A percentile compares a stretch with the other conserved stretches of the same genome.
phyloP scores from a whole-genome alignment of 1,139 yeast species.

The Trichomonascaceae sp. region DNA sequence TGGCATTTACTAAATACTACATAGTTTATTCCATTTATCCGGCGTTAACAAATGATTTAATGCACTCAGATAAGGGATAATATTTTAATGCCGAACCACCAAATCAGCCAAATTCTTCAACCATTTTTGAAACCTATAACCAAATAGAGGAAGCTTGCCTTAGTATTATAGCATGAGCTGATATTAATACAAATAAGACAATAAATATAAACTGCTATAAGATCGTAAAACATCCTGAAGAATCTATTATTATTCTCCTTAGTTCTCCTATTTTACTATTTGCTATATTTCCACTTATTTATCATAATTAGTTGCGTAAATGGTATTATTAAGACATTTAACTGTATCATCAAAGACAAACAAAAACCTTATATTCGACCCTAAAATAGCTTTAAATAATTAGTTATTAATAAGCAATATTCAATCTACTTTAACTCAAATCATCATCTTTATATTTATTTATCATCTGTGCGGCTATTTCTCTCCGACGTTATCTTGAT shows the following conservation, averaged over 20 bases:
- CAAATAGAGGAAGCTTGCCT: neutral
- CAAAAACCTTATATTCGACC: neutral
- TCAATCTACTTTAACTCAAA: neutral
- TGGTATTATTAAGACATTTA: no score
- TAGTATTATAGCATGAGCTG: no score
- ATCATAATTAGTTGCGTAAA: no score
- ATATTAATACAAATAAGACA: no score
- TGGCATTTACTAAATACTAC: neutral
- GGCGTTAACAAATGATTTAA: neutral
- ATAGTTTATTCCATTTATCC: neutral
- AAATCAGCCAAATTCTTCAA: neutral
- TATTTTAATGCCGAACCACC: neutral
- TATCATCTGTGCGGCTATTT: neutral
- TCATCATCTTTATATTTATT: neutral
- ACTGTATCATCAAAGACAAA: no score
- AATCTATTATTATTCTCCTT: no score
- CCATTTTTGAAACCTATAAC: no score
- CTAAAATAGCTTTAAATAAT: neutral
- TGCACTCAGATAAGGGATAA: neutral
- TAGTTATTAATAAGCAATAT: neutral
- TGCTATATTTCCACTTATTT: no score
- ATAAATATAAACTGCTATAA: no score
- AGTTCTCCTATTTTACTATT: no score
- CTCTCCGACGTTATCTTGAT: neutral
- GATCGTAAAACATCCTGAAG: no score